These are phyloP conservation scores for Paecilomyces fulvus DNA, from an alignment of 2,329 filamentous ascomycete species.

Conservation along the genomic window DNA sequence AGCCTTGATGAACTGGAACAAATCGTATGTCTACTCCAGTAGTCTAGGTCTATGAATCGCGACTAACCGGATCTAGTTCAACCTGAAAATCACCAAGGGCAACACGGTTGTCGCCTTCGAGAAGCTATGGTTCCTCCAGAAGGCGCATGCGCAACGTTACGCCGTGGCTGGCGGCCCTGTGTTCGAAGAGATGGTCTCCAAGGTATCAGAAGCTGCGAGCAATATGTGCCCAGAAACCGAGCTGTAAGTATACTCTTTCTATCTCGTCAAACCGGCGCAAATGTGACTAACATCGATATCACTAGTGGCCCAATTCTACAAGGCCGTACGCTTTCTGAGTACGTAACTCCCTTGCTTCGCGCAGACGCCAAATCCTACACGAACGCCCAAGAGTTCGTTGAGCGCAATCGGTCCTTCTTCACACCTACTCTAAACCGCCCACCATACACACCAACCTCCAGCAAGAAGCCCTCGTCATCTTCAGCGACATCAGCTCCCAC, in stretches of 20 bases:
- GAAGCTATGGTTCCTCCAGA: conserved; percentile 75
- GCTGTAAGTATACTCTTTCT: conserved; percentile 17
- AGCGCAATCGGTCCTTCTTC: conserved; percentile 53
- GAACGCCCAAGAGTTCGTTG: conserved; percentile 47
- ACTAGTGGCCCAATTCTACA: conserved; percentile 20
- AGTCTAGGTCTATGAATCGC: conserved; percentile 8
- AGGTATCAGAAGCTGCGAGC: conserved; percentile 20
- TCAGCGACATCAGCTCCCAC: conserved; percentile 6
- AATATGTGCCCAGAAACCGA: conserved; percentile 14
- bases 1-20: conserved; percentile 61
- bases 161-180: conserved; percentile 37
- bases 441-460: conserved; percentile 14
- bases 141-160: conserved; percentile 52
- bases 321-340: conserved; percentile 34
- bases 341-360: conserved; percentile 44
- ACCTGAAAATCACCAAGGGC: conserved; percentile 81
- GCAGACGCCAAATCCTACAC: conserved; percentile 51
- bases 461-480: conserved; percentile 4
- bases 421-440: conserved; percentile 21
- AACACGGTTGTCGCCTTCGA: conserved; percentile 74
- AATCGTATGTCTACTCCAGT: conserved; percentile 42
- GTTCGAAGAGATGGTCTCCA: conserved; percentile 32
- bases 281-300: conserved; percentile 3
- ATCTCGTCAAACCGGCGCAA: neutral
- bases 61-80: conserved; percentile 48